Percentiles rank a stretch among this genome's conserved stretches.
Conservation (phyloP, 2,329 filamentous ascomycete genomes). For the Diaporthe eres region DNA sequence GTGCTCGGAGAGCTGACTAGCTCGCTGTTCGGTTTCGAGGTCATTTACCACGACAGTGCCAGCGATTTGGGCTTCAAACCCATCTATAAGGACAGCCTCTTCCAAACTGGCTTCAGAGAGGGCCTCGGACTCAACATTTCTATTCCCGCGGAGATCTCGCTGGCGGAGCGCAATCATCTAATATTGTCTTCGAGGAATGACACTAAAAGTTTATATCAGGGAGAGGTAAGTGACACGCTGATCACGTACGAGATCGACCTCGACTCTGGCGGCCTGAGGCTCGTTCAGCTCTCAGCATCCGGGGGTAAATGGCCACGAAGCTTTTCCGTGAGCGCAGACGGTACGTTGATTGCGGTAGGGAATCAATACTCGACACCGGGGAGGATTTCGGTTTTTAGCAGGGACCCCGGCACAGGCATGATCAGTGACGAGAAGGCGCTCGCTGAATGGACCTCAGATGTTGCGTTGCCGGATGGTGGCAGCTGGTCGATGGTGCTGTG, state of each 20-base stretch:
- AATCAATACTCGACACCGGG: slow-evolving; percentile 8
- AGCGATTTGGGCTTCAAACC: not conserved
- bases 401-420: not conserved
- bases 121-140: not conserved
- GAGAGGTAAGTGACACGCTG: not conserved
- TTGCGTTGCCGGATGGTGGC: slow-evolving; percentile 14
- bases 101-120: not conserved
- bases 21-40: not conserved
- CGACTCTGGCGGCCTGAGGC: not conserved
- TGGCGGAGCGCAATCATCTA: not conserved
- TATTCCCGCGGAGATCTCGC: slow-evolving; percentile 2
- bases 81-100: slow-evolving; percentile 3
- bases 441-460: not conserved
- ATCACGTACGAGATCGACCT: slow-evolving; percentile 5
- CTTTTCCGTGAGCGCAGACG: not conserved
- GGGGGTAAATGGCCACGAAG: slow-evolving; percentile 12
- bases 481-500: slow-evolving; percentile 5
- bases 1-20: not conserved
- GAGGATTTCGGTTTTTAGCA: not conserved
- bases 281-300: not conserved
- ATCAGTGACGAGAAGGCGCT: not conserved
- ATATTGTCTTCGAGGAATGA: slow-evolving; percentile 4
- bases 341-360: not conserved
- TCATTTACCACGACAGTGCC: not conserved
- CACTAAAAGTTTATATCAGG: not conserved